Evolutionary conservation across 1,284 basidiomycete species (phyloP), one percentile per base, ranked within the genome.

Genomic region (Neolentinus lepideus): DNA sequence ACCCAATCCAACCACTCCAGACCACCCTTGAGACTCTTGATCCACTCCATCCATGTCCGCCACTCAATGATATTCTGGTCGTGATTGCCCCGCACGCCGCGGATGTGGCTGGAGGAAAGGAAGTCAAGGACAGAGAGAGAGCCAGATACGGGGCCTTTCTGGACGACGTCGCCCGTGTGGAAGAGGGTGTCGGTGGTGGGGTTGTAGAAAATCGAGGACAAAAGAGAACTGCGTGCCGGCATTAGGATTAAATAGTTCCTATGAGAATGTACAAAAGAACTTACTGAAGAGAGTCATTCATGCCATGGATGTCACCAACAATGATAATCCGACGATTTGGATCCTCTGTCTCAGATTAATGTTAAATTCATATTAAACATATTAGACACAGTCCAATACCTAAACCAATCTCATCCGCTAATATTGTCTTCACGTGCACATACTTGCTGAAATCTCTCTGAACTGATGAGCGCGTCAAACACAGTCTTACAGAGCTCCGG

Each of bases 51-150:
- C 92, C 92, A 97, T 1, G 77, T 75, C 35, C 85, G 78, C 92
- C 93, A 95, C 69, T 93, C 88, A 38, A 95, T 78, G 51, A 94
- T 82, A 60, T 80, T 79, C 64, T 96, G 91, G 71, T 97, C 94
- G 64, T 96, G 91, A 66, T 97, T 97, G 0, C 94, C 94, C 43
- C 94, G 82, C 3, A 95, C 90, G 16, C 90, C 92, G 26, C 75
- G 76, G 29, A 87, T 72, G 55, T 83, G 78, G 63, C 85, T 68
- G 10, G 70, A 64, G 1, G 83, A 70, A 75, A 94, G 77, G 69
- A 81, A 90, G 14, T 75, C 68, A 11, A 95, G 69, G 19, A 90
- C 78, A 16, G 80, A 73, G 55, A 86, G 70, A 0, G 90, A 88
- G 19, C 81, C 80, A 19, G 72, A 56, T 54, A 76, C 73, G 0